Evolutionary conservation across 306 rosid genomes (phyloP).

Genomic region (Crataegus laevigata): DNA sequence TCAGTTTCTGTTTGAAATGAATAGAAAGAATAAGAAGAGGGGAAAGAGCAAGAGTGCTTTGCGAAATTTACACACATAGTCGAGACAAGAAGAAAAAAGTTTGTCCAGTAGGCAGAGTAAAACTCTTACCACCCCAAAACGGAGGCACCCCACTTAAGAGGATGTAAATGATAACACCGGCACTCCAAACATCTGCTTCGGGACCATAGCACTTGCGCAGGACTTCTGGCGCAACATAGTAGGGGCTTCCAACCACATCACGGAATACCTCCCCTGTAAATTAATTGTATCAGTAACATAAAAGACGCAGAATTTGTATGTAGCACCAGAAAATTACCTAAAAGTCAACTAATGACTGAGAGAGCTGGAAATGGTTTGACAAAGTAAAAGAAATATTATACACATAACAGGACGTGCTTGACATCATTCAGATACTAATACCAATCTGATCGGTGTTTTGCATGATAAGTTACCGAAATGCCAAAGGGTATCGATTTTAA

Average conservation of each 20-base stretch:
- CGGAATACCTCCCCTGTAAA: conserved; percentile 57
- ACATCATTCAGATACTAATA: background rate
- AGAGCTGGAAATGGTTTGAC: background rate
- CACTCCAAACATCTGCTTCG: conserved; percentile 94
- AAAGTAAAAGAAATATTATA: background rate
- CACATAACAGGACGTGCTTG: background rate
- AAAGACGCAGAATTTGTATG: background rate
- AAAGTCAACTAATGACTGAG: background rate
- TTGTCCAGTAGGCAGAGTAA: background rate
- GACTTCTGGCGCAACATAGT: conserved; percentile 89
- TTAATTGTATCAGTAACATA: conserved; percentile 15
- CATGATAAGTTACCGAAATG: background rate
- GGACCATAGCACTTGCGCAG: conserved; percentile 62
- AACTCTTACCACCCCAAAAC: conserved; percentile 80
- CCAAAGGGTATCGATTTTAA: background rate
- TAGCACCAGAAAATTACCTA: background rate
- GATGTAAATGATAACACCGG: conserved; percentile 80
- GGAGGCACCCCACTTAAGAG: conserved; percentile 96
- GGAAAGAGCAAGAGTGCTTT: background rate
- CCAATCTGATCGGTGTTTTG: background rate
- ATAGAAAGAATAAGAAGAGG: background rate
- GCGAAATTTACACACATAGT: background rate
- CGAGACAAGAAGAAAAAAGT: background rate
- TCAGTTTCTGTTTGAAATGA: conserved; percentile 44
- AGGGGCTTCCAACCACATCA: conserved; percentile 94